Evolutionary conservation across 2,329 filamentous ascomycete species (phyloP).

Genomic region (Ophiostoma ips): DNA sequence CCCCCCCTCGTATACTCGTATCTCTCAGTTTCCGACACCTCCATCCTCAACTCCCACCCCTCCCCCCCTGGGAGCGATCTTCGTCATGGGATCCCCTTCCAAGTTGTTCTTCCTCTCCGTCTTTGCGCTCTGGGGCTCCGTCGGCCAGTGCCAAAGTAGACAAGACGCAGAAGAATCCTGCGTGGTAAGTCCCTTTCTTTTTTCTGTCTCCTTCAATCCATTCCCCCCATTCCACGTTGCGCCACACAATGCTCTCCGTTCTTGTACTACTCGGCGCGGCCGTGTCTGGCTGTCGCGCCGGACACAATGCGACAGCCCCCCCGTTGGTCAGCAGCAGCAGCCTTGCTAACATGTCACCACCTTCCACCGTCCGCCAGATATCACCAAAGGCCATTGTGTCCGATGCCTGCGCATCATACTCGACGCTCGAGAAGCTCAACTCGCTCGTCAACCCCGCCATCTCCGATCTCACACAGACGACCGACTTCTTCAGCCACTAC

Average conservation of each 20-base stretch:
- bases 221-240: constrained; percentile 7
- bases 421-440: constrained; percentile 77
- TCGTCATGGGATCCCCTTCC: constrained; percentile 36
- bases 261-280: neutral
- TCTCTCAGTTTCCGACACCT: neutral
- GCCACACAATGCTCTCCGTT: neutral
- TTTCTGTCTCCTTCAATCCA: constrained; percentile 10
- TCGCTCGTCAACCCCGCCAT: constrained; percentile 60
- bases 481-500: constrained; percentile 98
- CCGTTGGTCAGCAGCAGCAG: neutral
- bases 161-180: constrained; percentile 30
- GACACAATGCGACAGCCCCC: constrained; percentile 8
- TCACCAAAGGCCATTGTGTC: constrained; percentile 79
- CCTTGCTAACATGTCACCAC: neutral
- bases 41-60: neutral
- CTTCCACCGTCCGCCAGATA: constrained; percentile 43
- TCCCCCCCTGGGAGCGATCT: neutral
- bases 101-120: constrained; percentile 42
- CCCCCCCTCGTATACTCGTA: neutral
- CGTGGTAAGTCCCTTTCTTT: constrained; percentile 30
- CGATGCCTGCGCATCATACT: constrained; percentile 89
- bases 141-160: constrained; percentile 30
- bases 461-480: constrained; percentile 67
- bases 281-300: neutral
- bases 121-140: constrained; percentile 39